Base-by-base conservation (phyloP, 805 yeast genomes). In the Candida silvicultrix region DNA sequence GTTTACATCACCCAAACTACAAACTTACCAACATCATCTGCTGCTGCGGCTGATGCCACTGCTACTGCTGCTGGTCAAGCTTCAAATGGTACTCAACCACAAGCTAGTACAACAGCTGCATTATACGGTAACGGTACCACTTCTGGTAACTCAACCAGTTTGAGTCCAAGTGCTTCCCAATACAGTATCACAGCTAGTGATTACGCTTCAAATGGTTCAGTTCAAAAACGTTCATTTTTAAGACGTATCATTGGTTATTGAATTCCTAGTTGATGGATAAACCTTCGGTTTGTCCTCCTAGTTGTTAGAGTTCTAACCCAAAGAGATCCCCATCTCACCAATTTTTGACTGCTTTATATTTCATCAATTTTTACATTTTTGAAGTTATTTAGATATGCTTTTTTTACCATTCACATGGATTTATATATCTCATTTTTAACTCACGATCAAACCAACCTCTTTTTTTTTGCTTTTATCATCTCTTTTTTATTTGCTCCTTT, bases 61-160 rank as follows among this genome's bases (percentile, higher is more conserved):
- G 20, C 46, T 7, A 47, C 50, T 47, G 16, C 40, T 18, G 28
- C 48, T 11, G 51, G 46, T 19, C 12, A 34, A 22, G 48, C 48
- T 12, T 41, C 48, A 10, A 49, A 49, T 19, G 25, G 42, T 15
- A 29, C 37, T 19, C 20, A 34, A 8, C 38, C 22, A 19, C 6
- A 31, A 15, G n/a, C 40, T 2, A 45, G 14, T 11, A 28, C 4
- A 6, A 7, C 53, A 4, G 42, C 41, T 18, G 49, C 42, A 16
- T 45, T 23, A 46, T 54, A 38, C 40, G 38, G 49, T 15, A 54
- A 54, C 31, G 55, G 55, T 23, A 51, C 56, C 2, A 3, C 35
- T 22, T 16, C 48, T 20, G 49, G 44, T 21, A 41, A 34, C 16
- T 23, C 32, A 12, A 34, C 44, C 8, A 2, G 21, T 19, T 34